Percentiles rank a stretch among this genome's conserved stretches.
These are phyloP conservation scores for Nannochloropsis oceanica DNA, from an alignment of 108 stramenopile genomes.

Conservation along the genomic window DNA sequence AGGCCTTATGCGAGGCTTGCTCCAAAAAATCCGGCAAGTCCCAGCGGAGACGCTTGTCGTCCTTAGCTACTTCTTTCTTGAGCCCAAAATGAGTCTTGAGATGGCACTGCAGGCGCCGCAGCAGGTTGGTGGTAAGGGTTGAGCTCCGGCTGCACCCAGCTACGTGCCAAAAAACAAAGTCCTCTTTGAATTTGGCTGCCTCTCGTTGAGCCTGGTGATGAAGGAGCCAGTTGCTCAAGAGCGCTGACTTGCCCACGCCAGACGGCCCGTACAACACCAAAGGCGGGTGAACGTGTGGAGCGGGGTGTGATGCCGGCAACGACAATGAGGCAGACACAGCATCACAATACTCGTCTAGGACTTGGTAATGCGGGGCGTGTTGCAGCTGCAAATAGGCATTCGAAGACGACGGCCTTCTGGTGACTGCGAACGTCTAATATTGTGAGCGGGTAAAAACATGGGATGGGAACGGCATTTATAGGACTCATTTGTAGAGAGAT, in stretches of 20 bases:
- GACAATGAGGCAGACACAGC: constrained; percentile 16
- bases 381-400: not conserved
- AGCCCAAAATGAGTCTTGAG: constrained; percentile 40
- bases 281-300: not conserved
- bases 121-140: constrained; percentile 12
- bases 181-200: constrained; percentile 1
- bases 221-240: constrained; percentile 44
- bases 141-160: constrained; percentile 42
- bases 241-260: constrained; percentile 43
- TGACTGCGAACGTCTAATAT: not conserved
- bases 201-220: constrained; percentile 13
- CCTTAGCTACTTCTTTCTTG: constrained; percentile 13
- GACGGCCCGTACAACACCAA: constrained; percentile 26
- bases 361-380: not conserved
- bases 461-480: no score
- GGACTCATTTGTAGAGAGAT: no score
- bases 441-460: no score
- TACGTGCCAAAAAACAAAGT: constrained; percentile 45
- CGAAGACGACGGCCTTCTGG: not conserved
- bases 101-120: constrained; percentile 32
- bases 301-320: not conserved
- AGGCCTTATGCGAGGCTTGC: constrained; percentile 46
- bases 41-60: constrained; percentile 48
- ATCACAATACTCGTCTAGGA: not conserved
- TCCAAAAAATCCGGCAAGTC: constrained; percentile 50